A percentile compares a stretch with the other conserved stretches of the same genome.
These are phyloP conservation scores for Fusarium fracticaudum DNA, from an alignment of 2,329 filamentous ascomycete species.

Conservation along the genomic window DNA sequence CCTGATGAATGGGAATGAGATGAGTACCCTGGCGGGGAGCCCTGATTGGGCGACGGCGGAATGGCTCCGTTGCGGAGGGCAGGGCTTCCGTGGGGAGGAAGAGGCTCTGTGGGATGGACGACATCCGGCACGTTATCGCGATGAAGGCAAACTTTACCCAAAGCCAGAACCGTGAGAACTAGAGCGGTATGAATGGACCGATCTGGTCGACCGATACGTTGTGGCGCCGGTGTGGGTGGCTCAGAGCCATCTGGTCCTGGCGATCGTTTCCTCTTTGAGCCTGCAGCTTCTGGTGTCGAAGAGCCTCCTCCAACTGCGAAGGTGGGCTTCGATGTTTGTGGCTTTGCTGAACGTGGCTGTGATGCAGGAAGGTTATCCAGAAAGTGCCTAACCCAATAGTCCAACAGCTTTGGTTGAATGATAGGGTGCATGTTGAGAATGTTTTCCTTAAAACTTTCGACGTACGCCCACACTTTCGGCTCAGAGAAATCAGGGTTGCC, in stretches of 20 bases:
- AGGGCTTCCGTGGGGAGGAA: slow-evolving; percentile 49
- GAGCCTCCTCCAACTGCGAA: slow-evolving; percentile 47
- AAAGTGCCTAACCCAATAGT: slow-evolving; percentile 63
- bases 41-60: slow-evolving; percentile 62
- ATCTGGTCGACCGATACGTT: slow-evolving; percentile 61
- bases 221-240: slow-evolving; percentile 43
- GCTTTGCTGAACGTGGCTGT: slow-evolving; percentile 42
- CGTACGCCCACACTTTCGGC: slow-evolving; percentile 61
- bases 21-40: slow-evolving; percentile 61
- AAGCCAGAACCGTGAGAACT: slow-evolving; percentile 81
- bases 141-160: slow-evolving; percentile 81
- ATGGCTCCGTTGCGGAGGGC: slow-evolving; percentile 58
- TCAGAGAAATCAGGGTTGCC: slow-evolving; percentile 66
- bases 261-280: slow-evolving; percentile 67
- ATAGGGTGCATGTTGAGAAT: slow-evolving; percentile 74
- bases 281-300: slow-evolving; percentile 43
- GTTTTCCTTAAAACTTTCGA: slow-evolving; percentile 66
- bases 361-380: slow-evolving; percentile 57
- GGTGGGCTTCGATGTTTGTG: slow-evolving; percentile 44
- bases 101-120: slow-evolving; percentile 52
- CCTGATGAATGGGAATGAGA: slow-evolving; percentile 61
- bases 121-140: slow-evolving; percentile 66
- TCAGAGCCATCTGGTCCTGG: slow-evolving; percentile 52
- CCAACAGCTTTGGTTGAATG: slow-evolving; percentile 62
- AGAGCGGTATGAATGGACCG: slow-evolving; percentile 82